Percentiles rank a stretch among this genome's conserved stretches.
Evolutionary conservation across 2,329 filamentous ascomycete species (phyloP).

Genomic region (Aureobasidium mangrovei): DNA sequence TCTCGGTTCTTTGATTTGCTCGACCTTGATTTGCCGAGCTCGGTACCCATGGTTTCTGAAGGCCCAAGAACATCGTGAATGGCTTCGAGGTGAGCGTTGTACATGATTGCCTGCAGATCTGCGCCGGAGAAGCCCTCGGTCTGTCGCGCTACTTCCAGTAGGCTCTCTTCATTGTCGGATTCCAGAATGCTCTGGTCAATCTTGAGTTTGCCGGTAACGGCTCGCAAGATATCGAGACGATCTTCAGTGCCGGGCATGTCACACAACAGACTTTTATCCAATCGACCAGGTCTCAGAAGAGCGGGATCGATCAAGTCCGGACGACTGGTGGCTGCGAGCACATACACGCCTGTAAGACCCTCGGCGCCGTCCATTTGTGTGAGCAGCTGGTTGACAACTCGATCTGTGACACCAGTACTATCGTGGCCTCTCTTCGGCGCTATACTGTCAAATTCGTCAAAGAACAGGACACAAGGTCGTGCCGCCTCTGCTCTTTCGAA

Average conservation of each 20-base stretch:
- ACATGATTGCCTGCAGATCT: conserved; percentile 87
- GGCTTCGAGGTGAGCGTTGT: conserved; percentile 92
- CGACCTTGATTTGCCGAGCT: conserved; percentile 21
- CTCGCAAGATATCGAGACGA: conserved; percentile 76
- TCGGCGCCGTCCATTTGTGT: conserved; percentile 99
- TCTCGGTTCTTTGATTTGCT: conserved; percentile 31
- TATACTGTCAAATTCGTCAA: conserved; percentile 97
- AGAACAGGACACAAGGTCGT: conserved; percentile 89
- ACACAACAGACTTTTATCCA: conserved; percentile 90
- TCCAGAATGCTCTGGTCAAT: conserved; percentile 58
- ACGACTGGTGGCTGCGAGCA: conserved; percentile 84
- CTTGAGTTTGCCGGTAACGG: conserved; percentile 72
- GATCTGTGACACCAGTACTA: conserved; percentile 94
- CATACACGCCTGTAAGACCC: conserved; percentile 88
- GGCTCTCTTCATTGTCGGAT: conserved; percentile 23
- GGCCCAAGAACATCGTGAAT: conserved; percentile 80
- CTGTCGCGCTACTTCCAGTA: conserved; percentile 65
- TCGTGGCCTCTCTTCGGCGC: conserved; percentile 96
- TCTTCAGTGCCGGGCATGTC: conserved; percentile 77
- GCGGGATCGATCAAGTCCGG: conserved; percentile 95
- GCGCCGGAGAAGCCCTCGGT: conserved; percentile 92
- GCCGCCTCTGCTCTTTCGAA: conserved; percentile 90
- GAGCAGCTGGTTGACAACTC: conserved; percentile 94
- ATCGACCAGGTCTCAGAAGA: conserved; percentile 75
- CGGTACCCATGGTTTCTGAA: conserved; percentile 21